These are phyloP conservation scores for Dalbergia oliveri DNA, from an alignment of 306 rosid species.

Conservation along the genomic window DNA sequence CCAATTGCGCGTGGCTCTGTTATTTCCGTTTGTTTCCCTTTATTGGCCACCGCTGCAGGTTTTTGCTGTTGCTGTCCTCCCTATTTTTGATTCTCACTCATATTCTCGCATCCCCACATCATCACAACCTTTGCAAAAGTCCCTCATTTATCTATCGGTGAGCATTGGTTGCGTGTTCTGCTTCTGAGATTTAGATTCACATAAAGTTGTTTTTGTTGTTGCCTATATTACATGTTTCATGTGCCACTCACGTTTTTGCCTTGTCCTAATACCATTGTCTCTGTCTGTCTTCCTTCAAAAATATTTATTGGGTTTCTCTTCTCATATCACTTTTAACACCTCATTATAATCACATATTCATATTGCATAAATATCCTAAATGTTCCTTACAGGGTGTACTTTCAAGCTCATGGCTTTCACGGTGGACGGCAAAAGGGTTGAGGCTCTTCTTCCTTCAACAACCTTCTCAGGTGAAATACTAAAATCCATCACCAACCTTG, in stretches of 20 bases:
- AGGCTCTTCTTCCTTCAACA: slow-evolving; percentile 49
- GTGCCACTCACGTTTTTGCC: slow-evolving; percentile 42
- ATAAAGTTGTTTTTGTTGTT: slow-evolving; percentile 27
- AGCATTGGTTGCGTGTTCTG: slow-evolving; percentile 46
- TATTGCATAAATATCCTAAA: slow-evolving; percentile 3
- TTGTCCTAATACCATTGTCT: neutral
- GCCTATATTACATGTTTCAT: neutral
- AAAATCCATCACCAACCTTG: slow-evolving; percentile 29
- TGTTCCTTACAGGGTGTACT: slow-evolving; percentile 47
- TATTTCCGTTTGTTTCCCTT: slow-evolving; percentile 49
- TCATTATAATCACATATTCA: neutral
- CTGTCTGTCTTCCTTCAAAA: slow-evolving; percentile 37
- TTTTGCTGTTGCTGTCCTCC: slow-evolving; percentile 11
- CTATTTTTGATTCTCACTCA: slow-evolving; percentile 19
- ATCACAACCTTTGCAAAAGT: slow-evolving; percentile 54
- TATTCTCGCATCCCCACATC: slow-evolving; percentile 32
- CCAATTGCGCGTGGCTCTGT: slow-evolving; percentile 66
- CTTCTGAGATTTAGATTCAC: slow-evolving; percentile 45
- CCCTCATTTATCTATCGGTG: slow-evolving; percentile 44
- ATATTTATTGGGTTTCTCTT: slow-evolving; percentile 32
- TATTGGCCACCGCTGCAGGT: slow-evolving; percentile 42
- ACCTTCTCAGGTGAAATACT: slow-evolving; percentile 48
- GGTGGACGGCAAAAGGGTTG: slow-evolving; percentile 45
- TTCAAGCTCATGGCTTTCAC: slow-evolving; percentile 30
- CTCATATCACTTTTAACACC: neutral